Evolutionary conservation across 257 asterid species (phyloP).

Genomic region (Gentiana macrophylla): DNA sequence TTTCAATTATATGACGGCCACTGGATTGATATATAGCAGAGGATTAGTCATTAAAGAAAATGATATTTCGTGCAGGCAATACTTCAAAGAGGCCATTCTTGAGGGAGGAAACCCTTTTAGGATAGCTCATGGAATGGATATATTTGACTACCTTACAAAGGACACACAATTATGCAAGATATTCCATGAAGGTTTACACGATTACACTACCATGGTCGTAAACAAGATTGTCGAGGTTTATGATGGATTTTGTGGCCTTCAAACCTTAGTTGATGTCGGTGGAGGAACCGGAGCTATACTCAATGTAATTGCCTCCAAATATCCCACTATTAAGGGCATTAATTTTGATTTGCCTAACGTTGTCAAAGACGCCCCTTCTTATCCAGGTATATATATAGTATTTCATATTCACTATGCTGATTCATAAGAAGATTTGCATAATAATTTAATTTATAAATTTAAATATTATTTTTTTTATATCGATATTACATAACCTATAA

Average conservation of each 20-base stretch:
- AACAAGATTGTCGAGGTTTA: slow-evolving; percentile 20
- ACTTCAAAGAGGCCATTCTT: too few relatives aligned
- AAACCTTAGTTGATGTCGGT: slow-evolving; percentile 27
- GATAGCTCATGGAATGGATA: slow-evolving; percentile 20
- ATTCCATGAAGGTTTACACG: slow-evolving; percentile 24
- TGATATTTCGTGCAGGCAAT: too few relatives aligned
- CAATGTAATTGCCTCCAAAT: slow-evolving; percentile 20
- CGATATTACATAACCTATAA: too few relatives aligned
- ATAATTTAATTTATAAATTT: too few relatives aligned
- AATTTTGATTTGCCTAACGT: slow-evolving; percentile 36
- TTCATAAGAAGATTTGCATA: too few relatives aligned
- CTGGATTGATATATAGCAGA: too few relatives aligned
- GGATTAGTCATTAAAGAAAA: too few relatives aligned
- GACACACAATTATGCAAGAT: slow-evolving; percentile 16
- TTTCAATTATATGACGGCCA: too few relatives aligned
- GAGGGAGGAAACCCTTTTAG: slow-evolving; percentile 32
- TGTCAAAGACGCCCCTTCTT: slow-evolving; percentile 25
- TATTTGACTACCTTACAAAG: slow-evolving; percentile 15
- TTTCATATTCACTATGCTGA: too few relatives aligned
- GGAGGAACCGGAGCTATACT: slow-evolving; percentile 36
- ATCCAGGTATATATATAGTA: slow-evolving; percentile 12
- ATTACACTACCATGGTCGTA: slow-evolving; percentile 14
- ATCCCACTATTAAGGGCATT: slow-evolving; percentile 24
- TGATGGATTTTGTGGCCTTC: slow-evolving; percentile 23
- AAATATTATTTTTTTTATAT: too few relatives aligned